Evolutionary conservation across 345 rosid genomes (phyloP).

Genomic region (Salix suchowensis): DNA sequence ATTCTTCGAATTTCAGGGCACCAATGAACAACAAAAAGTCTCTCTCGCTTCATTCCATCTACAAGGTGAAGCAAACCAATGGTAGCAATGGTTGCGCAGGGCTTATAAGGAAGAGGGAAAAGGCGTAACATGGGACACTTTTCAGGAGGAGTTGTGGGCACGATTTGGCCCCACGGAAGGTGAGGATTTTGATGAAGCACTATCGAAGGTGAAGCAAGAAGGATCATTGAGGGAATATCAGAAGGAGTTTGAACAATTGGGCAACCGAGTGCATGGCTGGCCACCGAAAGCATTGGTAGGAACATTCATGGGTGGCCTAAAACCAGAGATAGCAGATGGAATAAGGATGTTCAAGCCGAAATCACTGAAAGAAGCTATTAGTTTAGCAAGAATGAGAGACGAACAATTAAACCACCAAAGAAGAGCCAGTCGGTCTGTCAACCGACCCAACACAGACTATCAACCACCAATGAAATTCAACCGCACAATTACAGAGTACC

Average conservation of each 20-base stretch:
- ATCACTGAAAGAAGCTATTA: neutral
- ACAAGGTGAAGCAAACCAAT: neutral
- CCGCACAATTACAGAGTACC: too few species aligned
- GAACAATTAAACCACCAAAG: too few species aligned
- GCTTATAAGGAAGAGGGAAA: neutral
- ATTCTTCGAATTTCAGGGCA: too few species aligned
- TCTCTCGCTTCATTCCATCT: too few species aligned
- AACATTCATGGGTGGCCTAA: neutral
- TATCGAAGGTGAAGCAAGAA: too few species aligned
- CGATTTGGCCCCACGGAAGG: neutral
- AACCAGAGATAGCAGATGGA: neutral
- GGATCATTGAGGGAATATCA: neutral
- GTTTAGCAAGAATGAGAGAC: neutral
- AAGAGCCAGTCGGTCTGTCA: too few species aligned
- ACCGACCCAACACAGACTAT: too few species aligned
- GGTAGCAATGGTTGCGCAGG: neutral
- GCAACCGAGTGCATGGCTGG: neutral
- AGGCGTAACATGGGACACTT: neutral
- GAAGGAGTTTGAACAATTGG: neutral
- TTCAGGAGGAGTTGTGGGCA: neutral
- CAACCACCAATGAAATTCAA: too few species aligned
- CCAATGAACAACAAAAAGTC: too few species aligned
- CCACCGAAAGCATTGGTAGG: neutral
- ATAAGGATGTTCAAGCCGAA: neutral
- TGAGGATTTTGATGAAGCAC: neutral